These are phyloP conservation scores for Houttuynia cordata DNA, from an alignment of 164 flowering plant genomes.

Conservation along the genomic window DNA sequence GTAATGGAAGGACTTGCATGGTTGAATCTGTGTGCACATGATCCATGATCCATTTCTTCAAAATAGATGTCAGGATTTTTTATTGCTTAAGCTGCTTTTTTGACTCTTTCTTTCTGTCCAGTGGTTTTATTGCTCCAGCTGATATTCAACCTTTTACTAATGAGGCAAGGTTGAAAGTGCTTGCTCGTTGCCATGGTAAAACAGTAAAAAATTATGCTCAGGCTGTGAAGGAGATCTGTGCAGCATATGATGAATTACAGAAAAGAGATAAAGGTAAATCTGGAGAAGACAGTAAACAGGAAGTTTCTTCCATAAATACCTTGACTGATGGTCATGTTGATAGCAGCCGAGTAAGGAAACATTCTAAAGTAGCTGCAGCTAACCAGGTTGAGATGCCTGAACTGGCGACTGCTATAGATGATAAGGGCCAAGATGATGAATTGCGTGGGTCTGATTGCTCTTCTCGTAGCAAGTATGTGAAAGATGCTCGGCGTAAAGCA, in stretches of 20 bases:
- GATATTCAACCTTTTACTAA: constrained; percentile 79
- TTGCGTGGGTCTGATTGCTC: constrained; percentile 25
- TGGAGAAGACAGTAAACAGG: constrained; percentile 18
- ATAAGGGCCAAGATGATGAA: constrained; percentile 19
- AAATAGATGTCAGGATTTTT: too few relatives aligned
- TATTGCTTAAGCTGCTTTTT: neutral
- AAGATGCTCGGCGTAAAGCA: constrained; percentile 7
- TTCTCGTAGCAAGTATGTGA: constrained; percentile 13
- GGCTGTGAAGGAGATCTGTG: constrained; percentile 87
- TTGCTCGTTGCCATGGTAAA: constrained; percentile 62
- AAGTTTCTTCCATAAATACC: constrained; percentile 15
- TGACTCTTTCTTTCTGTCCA: constrained; percentile 18
- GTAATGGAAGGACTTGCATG: too few relatives aligned
- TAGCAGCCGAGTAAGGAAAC: neutral
- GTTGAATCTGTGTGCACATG: too few relatives aligned
- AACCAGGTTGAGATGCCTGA: constrained; percentile 17
- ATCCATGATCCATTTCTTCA: too few relatives aligned
- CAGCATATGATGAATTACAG: constrained; percentile 58
- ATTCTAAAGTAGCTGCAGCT: constrained; percentile 9
- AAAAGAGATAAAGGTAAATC: constrained; percentile 20
- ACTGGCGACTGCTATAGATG: constrained; percentile 7
- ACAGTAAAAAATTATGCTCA: constrained; percentile 54
- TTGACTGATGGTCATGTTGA: neutral
- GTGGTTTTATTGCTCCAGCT: constrained; percentile 90
- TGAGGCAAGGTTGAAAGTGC: constrained; percentile 56